Base-by-base conservation (phyloP, 768 basidiomycete species). In the Psilocybe azurescens region DNA sequence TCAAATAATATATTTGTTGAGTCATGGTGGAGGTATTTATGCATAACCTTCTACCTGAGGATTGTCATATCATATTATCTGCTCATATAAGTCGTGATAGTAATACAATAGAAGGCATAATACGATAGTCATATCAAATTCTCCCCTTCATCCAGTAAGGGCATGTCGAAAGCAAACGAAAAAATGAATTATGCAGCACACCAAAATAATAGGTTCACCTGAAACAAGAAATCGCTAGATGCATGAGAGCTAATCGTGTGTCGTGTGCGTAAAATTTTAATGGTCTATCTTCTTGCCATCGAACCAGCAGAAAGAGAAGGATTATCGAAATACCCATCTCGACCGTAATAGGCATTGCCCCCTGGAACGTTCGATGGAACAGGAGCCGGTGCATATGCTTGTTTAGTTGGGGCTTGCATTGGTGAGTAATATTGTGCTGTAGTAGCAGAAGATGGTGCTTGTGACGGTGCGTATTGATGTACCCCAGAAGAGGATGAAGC, bases 291-390 rank as follows among this genome's bases (percentile, higher is more conserved):
- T 33, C 60, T 61, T 11, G 44, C 20, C 53, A 51, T 61, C 2
- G 60, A 46, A 39, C 57, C 56, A 5, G 52, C 48, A 24, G 56
- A 58, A 9, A 51, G 36, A n/a, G 58, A 52, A 56, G 55, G 32
- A 36, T 39, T 33, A 41, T 63, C 61, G 55, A 32, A 58, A 48
- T 67, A 65, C 14, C 61, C 67, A 24, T 44, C 48, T 29, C 64
- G 64, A 57, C 46, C 57, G 48, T 67, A 65, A 33, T 71, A 64
- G 3, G 57, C 55, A 20, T 61, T 57, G 18, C 66, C 63, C 32
- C 64, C 63, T 39, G 60, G 56, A 5, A 59, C 48, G 24, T 64
- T 64, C 6, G 59, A 29, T 3, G 62, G 65, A 5, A 53, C 29
- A 28, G 58, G 61, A n/a, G 61, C 62, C 14, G 56, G 58, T 13